Evolutionary conservation across 2,329 filamentous ascomycete species (phyloP), one percentile per base, ranked within the genome.

Genomic region (Hirsutella thompsonii): DNA sequence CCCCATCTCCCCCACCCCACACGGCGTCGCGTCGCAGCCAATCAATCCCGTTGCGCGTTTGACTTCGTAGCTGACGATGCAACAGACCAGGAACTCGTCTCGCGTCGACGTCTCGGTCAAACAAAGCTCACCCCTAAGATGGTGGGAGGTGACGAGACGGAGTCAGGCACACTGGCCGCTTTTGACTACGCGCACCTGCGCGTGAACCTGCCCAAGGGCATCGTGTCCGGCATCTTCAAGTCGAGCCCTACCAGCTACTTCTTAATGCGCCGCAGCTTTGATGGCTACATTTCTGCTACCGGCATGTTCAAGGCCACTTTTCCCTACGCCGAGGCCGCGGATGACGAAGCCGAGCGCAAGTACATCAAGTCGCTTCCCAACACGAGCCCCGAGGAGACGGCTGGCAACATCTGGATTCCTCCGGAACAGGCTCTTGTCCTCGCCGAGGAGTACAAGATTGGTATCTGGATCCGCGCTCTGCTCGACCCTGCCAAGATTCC

Each of bases 141-240:
- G 54, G 79, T 81, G 28, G 79, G 83, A 51, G 68, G 81, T n/a
- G 77, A 79, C 60, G 81, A 86, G 47, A 76, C 79, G 42, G 85
- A 86, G 58, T 70, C 78, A 37, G 72, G 81, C 49, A 79, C 82
- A 50, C 69, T 92, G 45, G 87, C 86, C 39, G 78, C 81, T 37
- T 94, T 98, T 59, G 92, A 96, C 63, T 98, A 98, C 62, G 90
- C 89, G 49, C 92, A 98, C 59, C 72, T 98, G 38, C 83, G 90
- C 55, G 90, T 89, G 45, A 90, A 92, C 13, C 68, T 98, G 37
- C 92, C 92, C 38, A 92, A 89, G 62, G 88, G 92, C 48, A 81
- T 96, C 51, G 77, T 80, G 21, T 94, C 89, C 5, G 92, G 92
- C 56, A 93, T 98, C 54, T 96, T 96, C 69, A 82, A 85, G 55